phyloP scores from a whole-genome alignment of 352 stramenopile species.

The Phytopythium delawarense region DNA sequence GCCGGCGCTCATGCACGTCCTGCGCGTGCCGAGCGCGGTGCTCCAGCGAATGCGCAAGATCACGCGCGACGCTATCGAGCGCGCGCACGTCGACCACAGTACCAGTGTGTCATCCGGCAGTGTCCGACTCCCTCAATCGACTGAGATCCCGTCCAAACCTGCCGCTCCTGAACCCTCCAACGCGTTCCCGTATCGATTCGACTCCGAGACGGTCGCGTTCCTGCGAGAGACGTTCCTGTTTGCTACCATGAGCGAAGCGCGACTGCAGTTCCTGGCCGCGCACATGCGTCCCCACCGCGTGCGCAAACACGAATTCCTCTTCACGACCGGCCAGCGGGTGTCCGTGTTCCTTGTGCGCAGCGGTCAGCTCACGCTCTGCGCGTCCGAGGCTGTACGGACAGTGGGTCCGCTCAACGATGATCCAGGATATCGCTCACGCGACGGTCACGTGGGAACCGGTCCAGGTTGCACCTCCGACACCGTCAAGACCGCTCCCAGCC shows the following conservation, averaged over 20 bases:
- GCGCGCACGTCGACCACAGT: not conserved
- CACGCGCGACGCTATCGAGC: constrained; percentile 8
- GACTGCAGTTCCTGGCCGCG: constrained; percentile 40
- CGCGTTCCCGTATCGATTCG: constrained; percentile 14
- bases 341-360: constrained; percentile 38
- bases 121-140: not conserved
- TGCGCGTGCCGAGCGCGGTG: constrained; percentile 28
- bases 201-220: constrained; percentile 16
- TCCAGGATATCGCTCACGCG: not conserved
- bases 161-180: not conserved
- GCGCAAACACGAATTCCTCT: constrained; percentile 43
- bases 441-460: not conserved
- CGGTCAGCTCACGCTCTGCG: constrained; percentile 42
- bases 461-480: not conserved
- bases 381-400: constrained; percentile 23
- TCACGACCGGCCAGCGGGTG: constrained; percentile 43
- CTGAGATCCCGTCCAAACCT: too few species aligned
- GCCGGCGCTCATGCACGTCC: constrained; percentile 24
- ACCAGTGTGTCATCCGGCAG: not conserved
- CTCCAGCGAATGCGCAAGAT: constrained; percentile 23
- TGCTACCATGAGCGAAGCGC: constrained; percentile 24
- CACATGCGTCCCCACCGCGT: constrained; percentile 30
- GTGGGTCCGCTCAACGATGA: not conserved
- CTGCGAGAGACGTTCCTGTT: constrained; percentile 48
- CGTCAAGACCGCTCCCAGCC: not conserved